Conservation (phyloP, 441 rosid species). For the Sinapis alba region DNA sequence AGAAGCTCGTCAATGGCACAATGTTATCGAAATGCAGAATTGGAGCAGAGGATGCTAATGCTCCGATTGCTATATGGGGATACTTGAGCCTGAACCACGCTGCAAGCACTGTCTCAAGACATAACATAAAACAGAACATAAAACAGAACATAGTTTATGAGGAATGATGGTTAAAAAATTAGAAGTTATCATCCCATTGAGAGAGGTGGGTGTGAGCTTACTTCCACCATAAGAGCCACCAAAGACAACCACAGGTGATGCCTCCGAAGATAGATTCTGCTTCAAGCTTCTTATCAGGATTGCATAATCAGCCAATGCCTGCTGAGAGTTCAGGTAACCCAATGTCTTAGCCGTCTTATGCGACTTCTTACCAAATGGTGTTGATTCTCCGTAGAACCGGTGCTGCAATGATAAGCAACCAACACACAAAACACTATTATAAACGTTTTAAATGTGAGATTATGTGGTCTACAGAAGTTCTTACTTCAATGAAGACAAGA, state of each 20-base stretch:
- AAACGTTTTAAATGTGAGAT: background rate
- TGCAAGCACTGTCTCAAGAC: slow-evolving; percentile 64
- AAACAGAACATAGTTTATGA: background rate
- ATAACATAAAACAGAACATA: slow-evolving; percentile 8
- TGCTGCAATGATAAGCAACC: slow-evolving; percentile 48
- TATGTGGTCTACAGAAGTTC: background rate
- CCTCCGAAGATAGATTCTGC: slow-evolving; percentile 67
- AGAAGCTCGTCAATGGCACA: slow-evolving; percentile 70
- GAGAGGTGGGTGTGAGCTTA: slow-evolving; percentile 27
- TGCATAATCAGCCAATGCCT: slow-evolving; percentile 80
- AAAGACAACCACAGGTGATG: slow-evolving; percentile 79
- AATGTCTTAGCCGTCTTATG: slow-evolving; percentile 56
- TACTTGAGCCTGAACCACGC: slow-evolving; percentile 84
- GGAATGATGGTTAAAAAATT: background rate
- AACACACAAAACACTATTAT: background rate
- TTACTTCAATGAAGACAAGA: slow-evolving; percentile 74
- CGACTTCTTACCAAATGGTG: slow-evolving; percentile 63
- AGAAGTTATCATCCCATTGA: background rate
- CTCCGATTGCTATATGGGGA: slow-evolving; percentile 73
- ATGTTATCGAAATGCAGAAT: slow-evolving; percentile 71
- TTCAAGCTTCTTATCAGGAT: slow-evolving; percentile 68
- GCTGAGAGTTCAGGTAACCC: slow-evolving; percentile 77
- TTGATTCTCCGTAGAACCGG: slow-evolving; percentile 71
- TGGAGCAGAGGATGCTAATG: slow-evolving; percentile 81
- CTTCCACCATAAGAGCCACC: slow-evolving; percentile 94